Conservation (phyloP, 2,329 filamentous ascomycete species). For the Calycina herbarum region DNA sequence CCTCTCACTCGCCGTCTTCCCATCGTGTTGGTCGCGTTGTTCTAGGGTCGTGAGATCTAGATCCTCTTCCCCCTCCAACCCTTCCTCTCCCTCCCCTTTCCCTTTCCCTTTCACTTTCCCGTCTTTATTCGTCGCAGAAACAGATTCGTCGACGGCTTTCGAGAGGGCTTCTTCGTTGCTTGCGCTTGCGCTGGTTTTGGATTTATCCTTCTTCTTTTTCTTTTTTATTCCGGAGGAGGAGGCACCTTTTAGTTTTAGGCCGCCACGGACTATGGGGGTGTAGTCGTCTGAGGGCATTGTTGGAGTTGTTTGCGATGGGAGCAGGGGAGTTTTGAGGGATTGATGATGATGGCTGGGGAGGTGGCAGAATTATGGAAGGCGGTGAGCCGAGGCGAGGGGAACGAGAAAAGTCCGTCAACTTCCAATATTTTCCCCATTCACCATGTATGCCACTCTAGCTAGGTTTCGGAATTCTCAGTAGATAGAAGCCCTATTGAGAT, state of each 20-base stretch:
- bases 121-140: no score
- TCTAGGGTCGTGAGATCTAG: constrained; percentile 31
- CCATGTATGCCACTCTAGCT: no score
- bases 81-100: constrained; percentile 10
- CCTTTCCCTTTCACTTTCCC: constrained; percentile 6
- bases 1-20: constrained; percentile 83
- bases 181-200: background rate
- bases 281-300: constrained; percentile 77
- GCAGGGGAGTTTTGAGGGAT: background rate
- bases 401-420: no score
- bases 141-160: constrained; percentile 21
- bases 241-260: constrained; percentile 82
- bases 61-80: constrained; percentile 33
- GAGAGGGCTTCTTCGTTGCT: constrained; percentile 26
- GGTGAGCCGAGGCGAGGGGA: background rate
- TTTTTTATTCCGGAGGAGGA: constrained; percentile 62
- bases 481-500: no score
- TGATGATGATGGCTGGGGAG: background rate
- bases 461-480: no score
- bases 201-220: constrained; percentile 37
- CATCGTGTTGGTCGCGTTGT: constrained; percentile 35
- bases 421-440: no score
- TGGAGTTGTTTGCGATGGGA: background rate
- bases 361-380: constrained; percentile 2
- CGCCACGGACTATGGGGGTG: constrained; percentile 61